Base-by-base conservation (phyloP, 371 early-diverging fungal species). In the Lichtheimia corymbifera region DNA sequence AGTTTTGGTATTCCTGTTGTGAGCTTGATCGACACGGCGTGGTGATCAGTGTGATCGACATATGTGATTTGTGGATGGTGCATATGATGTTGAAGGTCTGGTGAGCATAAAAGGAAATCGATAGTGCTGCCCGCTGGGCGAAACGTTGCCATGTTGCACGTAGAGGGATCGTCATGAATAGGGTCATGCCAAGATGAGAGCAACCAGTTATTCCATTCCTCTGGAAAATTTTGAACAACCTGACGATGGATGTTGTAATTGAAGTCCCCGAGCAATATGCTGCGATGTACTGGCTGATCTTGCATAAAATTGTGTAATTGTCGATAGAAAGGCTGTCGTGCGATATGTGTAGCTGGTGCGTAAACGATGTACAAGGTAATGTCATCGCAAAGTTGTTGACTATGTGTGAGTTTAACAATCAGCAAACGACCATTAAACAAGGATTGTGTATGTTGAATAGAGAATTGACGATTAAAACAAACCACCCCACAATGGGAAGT, bases 401-500 rank as follows among this genome's bases (percentile, higher is more conserved):
- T 9, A 25, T 59, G 50, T 13, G 6, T 11, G n/a, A 59, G 17
- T 11, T n/a, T 5, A 9, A 51, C 59, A 7, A 59, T 18, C 30
- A 59, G 30, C 14, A 59, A 51, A 12, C 59, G 47, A 22, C 50
- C 59, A 30, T 59, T 50, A 14, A 15, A 14, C 2, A 51, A 18
- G 3, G 59, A 6, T 51, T 35, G 50, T 5, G 13, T 5, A 20
- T 27, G 30, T 1, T 17, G 14, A 22, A 43, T 59, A 5, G 17
- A 2, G 43, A 27, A 22, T 28, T 11, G 6, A 7, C 51, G 51
- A 30, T 59, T 59, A 25, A 18, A 50, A 11, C 17, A 59, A 15
- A 50, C 28, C 28, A 59, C 30, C 2, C 50, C 59, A 35, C 59
- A 59, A 20, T 59, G 59, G 2, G 17, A 27, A 12, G 50, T 59